These are phyloP conservation scores for Mantamonas sphyraenae DNA, from an alignment of 78 protist species.

Conservation along the genomic window DNA sequence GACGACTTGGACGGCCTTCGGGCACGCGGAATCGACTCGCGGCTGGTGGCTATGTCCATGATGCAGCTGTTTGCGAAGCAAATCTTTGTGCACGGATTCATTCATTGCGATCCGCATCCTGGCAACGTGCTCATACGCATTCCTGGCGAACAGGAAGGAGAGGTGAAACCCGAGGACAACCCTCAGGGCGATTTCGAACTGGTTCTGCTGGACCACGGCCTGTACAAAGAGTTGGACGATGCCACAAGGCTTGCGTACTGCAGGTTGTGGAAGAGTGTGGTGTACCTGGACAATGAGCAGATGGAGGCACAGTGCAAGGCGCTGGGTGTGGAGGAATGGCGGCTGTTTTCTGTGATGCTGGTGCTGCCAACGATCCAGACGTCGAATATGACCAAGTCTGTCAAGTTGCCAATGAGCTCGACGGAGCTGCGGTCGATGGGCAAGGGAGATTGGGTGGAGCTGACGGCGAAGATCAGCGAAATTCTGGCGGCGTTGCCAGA, in stretches of 20 bases:
- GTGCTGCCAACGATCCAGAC: too few species aligned
- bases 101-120: slow-evolving; percentile 62
- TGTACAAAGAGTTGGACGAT: slow-evolving; percentile 22
- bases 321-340: too few species aligned
- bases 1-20: too few species aligned
- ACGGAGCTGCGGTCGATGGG: too few species aligned
- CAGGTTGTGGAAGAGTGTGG: slow-evolving; percentile 51
- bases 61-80: slow-evolving; percentile 16
- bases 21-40: background rate
- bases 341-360: too few species aligned
- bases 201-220: slow-evolving; percentile 67
- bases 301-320: too few species aligned
- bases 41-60: background rate
- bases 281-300: too few species aligned
- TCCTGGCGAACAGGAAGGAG: background rate
- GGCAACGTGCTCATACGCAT: slow-evolving; percentile 42
- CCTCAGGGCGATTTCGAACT: slow-evolving; percentile 17
- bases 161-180: background rate
- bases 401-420: too few species aligned
- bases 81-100: slow-evolving; percentile 29
- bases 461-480: too few species aligned
- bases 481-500: too few species aligned
- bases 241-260: slow-evolving; percentile 13
- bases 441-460: too few species aligned
- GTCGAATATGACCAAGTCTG: too few species aligned